Percentiles rank a stretch among this genome's conserved stretches.
Evolutionary conservation across 495 filamentous ascomycete species (phyloP).

Genomic region (Delitschia confertaspora): DNA sequence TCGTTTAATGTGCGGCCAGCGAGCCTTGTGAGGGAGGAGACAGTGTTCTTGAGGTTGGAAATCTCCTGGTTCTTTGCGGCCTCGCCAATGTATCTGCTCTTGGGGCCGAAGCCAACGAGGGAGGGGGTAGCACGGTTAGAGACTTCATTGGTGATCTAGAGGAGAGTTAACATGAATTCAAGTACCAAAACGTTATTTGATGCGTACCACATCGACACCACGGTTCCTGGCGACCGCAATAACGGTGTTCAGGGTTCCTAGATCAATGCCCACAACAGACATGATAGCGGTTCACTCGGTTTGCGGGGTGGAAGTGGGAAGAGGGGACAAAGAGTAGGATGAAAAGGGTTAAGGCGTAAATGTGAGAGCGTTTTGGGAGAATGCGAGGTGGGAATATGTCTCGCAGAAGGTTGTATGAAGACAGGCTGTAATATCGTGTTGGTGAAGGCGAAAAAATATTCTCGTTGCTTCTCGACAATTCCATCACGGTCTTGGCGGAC

Average conservation of each 20-base stretch:
- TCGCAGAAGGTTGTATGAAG: too few species aligned
- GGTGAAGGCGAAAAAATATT: background rate
- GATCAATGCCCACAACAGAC: slow-evolving; percentile 83
- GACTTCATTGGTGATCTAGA: slow-evolving; percentile 94
- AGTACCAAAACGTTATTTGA: background rate
- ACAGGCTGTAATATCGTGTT: too few species aligned
- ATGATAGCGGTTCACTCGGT: slow-evolving; percentile 36
- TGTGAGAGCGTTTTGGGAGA: too few species aligned
- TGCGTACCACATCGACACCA: slow-evolving; percentile 97
- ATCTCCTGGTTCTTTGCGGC: slow-evolving; percentile 97
- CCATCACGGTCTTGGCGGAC: too few species aligned
- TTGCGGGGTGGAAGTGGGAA: background rate
- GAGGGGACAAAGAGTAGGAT: background rate
- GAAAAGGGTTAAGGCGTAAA: too few species aligned
- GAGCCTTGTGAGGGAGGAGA: slow-evolving; percentile 83
- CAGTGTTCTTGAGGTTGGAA: slow-evolving; percentile 98
- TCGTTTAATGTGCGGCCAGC: slow-evolving; percentile 77
- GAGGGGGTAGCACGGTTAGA: slow-evolving; percentile 98
- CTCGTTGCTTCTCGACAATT: slow-evolving; percentile 2
- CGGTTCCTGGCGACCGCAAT: slow-evolving; percentile 95
- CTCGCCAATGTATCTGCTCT: slow-evolving; percentile 87
- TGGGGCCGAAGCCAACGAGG: slow-evolving; percentile 89
- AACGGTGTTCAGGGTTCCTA: slow-evolving; percentile 94
- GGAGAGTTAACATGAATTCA: slow-evolving; percentile 4
- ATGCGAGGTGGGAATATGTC: too few species aligned